Evolutionary conservation across 805 yeast species (phyloP), one percentile per base, ranked within the genome.

Genomic region (Millerago galiae): DNA sequence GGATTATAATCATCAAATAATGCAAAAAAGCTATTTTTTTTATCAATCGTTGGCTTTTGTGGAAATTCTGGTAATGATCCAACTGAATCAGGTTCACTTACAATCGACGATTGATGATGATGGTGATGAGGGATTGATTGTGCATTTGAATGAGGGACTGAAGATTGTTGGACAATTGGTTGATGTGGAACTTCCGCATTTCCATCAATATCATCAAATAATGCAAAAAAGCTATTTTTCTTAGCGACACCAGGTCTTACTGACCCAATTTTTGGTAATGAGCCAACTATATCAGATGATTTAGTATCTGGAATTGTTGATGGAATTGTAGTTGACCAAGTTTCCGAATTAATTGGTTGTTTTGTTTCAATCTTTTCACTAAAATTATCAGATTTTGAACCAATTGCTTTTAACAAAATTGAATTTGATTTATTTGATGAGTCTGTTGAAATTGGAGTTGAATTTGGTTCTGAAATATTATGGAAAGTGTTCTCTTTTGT

Each of bases 181-280:
- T 7, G 13, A 7, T 26, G 28, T 26, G 28, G 28, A 21, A 7
- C 24, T 21, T 21, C 7, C 4, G 24, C 24, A 26, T 26, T 26
- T 8, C 24, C 4, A 9, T 17, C 34, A 16, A 16, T 11, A 18
- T 24, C 27, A 28, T 44, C 48, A 35, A 51, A 49, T 33, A 55
- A 33, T 10, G 46, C 43, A n/a, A 53, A 52, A 31, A 53, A 53
- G 25, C 56, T 49, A 24, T 31, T 37, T 38, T 45, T 47, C 28
- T 36, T 44, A 13, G 25, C 34, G n/a, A 41, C 17, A 3, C 26
- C 7, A 5, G 40, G 40, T 27, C 41, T 41, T 12, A 14, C 21
- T n/a, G 34, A 24, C 14, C 14, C 16, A 29, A 14, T 29, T 14
- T 29, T 16, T 9, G 41, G 33, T 15, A 28, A 34, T 7, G 46